phyloP scores from a whole-genome alignment of 768 basidiomycete genomes.

The Boletus reticulatus region DNA sequence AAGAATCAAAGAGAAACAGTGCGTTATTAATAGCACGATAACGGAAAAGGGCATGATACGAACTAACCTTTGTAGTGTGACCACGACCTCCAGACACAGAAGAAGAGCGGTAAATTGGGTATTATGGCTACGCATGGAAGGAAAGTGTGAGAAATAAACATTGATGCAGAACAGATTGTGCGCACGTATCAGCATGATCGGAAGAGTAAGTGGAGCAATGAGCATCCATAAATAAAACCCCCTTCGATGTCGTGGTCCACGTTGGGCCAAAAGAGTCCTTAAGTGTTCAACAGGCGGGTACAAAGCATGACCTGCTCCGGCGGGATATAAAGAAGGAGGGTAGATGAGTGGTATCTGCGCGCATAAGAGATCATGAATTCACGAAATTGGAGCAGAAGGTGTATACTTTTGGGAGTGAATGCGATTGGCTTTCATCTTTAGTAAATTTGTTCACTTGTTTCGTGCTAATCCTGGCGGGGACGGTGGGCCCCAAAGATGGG shows the following conservation, averaged over 20 bases:
- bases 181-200: slow-evolving; percentile 76
- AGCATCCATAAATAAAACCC: slow-evolving; percentile 68
- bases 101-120: slow-evolving; percentile 85
- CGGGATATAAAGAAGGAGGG: slow-evolving; percentile 53
- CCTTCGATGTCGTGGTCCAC: slow-evolving; percentile 61
- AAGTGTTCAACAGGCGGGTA: slow-evolving; percentile 46
- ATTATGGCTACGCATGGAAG: slow-evolving; percentile 54
- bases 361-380: neutral
- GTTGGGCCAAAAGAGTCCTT: slow-evolving; percentile 45
- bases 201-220: slow-evolving; percentile 69
- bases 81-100: slow-evolving; percentile 83
- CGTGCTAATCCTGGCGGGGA: slow-evolving; percentile 24
- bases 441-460: slow-evolving; percentile 16
- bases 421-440: slow-evolving; percentile 4
- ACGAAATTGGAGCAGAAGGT: neutral
- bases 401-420: slow-evolving; percentile 13
- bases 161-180: slow-evolving; percentile 2
- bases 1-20: neutral
- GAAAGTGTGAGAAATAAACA: neutral
- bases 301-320: slow-evolving; percentile 20
- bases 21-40: neutral
- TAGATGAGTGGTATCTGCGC: slow-evolving; percentile 51
- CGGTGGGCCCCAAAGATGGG: slow-evolving; percentile 60
- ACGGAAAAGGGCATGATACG: neutral
- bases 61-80: slow-evolving; percentile 72